Conservation (phyloP, 1,284 basidiomycete species). For the Mycena sp. region DNA sequence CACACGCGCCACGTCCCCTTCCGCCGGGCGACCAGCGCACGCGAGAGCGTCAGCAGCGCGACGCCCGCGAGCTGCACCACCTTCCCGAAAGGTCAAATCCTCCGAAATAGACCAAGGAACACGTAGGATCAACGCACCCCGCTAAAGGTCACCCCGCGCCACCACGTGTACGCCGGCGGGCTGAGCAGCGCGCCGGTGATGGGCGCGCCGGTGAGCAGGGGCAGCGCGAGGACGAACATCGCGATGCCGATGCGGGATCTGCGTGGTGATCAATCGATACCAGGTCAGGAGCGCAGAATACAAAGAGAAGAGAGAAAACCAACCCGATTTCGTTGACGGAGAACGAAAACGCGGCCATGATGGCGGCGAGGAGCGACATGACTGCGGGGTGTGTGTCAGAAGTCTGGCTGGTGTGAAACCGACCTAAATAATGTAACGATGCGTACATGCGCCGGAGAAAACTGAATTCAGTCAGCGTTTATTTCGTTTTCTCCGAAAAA, state of each 20-base stretch:
- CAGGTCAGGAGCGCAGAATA: neutral
- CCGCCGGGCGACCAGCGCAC: conserved; percentile 14
- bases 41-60: conserved; percentile 4
- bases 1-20: conserved; percentile 25
- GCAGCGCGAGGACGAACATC: conserved; percentile 19
- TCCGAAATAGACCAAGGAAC: neutral
- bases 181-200: conserved; percentile 28
- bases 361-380: conserved; percentile 27
- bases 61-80: conserved; percentile 23
- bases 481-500: neutral
- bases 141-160: conserved; percentile 22
- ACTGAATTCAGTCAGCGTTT: conserved; percentile 11
- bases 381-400: conserved; percentile 11
- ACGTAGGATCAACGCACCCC: conserved; percentile 16
- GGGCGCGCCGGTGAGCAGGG: conserved; percentile 24
- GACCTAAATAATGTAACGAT: neutral
- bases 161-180: conserved; percentile 28
- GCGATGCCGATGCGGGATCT: conserved; percentile 29
- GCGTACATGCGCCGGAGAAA: conserved; percentile 28
- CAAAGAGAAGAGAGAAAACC: neutral
- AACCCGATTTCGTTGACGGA: conserved; percentile 30
- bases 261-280: neutral
- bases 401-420: too few relatives aligned
- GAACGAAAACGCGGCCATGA: conserved; percentile 28
- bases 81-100: neutral